Evolutionary conservation across 2,329 filamentous ascomycete species (phyloP).

Genomic region (Pseudopithomyces chartarum): DNA sequence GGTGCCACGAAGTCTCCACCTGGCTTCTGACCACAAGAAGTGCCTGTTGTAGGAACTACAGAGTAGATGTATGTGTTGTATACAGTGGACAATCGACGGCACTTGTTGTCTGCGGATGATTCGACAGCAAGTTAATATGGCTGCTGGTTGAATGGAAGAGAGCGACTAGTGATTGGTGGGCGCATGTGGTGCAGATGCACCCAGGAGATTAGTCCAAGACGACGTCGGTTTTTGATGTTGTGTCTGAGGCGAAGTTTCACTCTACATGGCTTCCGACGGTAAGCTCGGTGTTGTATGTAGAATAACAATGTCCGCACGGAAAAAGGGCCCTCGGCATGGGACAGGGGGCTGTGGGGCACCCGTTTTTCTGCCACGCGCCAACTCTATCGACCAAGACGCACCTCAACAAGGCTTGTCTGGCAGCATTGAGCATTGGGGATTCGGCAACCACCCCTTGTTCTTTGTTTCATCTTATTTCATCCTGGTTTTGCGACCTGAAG

Average conservation of each 20-base stretch:
- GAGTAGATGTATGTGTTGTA: neutral
- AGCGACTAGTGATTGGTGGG: neutral
- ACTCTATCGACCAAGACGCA: neutral
- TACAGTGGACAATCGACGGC: neutral
- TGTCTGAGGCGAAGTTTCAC: too few relatives aligned
- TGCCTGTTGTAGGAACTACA: neutral
- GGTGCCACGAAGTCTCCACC: neutral
- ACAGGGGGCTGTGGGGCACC: neutral
- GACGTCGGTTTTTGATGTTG: too few relatives aligned
- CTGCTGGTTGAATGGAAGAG: neutral
- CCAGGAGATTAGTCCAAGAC: neutral
- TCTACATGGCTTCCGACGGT: too few relatives aligned
- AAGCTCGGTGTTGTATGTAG: neutral
- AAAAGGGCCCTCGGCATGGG: neutral
- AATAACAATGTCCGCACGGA: neutral
- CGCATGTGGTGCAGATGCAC: neutral
- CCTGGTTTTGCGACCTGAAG: neutral
- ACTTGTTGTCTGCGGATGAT: neutral
- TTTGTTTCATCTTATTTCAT: too few relatives aligned
- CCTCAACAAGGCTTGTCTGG: neutral
- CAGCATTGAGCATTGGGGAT: neutral
- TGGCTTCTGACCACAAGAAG: neutral
- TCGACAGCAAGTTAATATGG: neutral
- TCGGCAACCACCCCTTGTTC: too few relatives aligned
- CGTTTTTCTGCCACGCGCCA: neutral